Evolutionary conservation across 345 rosid genomes (phyloP), one percentile per base, ranked within the genome.

Genomic region (Salix caprea): DNA sequence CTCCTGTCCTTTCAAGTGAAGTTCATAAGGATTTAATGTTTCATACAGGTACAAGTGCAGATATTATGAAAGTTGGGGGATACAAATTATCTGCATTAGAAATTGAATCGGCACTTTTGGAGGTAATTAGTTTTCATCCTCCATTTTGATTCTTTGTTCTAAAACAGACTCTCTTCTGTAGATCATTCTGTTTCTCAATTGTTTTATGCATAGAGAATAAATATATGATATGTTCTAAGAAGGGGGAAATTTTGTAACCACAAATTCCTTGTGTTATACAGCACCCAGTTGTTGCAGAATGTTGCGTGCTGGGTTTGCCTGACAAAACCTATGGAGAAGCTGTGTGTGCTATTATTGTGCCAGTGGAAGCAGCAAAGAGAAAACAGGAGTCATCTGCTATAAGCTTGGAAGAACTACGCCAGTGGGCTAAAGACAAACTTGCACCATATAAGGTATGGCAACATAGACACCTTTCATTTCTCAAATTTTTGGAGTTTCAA

Each of bases 21-120:
- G 64, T 34, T 50, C 23, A 56, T 61, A 32, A 46, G 44, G 23
- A 42, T 52, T n/a, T 73, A 40, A 40, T 72, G 24, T 66, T 46
- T 15, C 67, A 28, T 14, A 24, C 86, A 96, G 99, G 99, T 77
- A 91, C 89, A 6, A 96, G 87, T 78, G 97, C 98, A 30, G 99
- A 96, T 84, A 96, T 96, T 42, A 91, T 96, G 91, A 96, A 96
- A 83, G 99, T 92, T 72, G 99, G 98, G 23, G 99, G 99, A 80
- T 96, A 91, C 87, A 96, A 96, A 65, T 85, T 96, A 73, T 96
- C 99, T 14, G 99, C 99, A 44, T 83, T 96, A 71, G 98, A 96
- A 85, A 93, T 96, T 19, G 98, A 96, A 91, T 91, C 99, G 61
- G 84, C 85, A 77, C 88, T 96, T 75, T 82, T 96, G 72, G 94